A percentile compares a stretch with the other conserved stretches of the same genome.
phyloP scores from a whole-genome alignment of 305 asterid species.

The Withania somnifera region DNA sequence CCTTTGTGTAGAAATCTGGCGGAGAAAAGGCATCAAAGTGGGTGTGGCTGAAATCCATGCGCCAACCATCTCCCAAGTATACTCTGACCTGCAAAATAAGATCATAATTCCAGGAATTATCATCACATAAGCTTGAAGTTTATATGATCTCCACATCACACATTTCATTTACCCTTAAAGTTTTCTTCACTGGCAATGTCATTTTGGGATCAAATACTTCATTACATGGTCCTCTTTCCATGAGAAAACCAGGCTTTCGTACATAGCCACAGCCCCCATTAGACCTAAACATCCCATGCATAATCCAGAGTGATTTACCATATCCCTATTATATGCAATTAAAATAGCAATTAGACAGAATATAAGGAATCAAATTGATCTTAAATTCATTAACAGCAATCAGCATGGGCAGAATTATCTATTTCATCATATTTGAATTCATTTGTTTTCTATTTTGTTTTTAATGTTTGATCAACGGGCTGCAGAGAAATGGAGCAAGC shows the following conservation, averaged over 20 bases:
- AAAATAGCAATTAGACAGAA: neutral
- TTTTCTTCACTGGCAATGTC: conserved; percentile 62
- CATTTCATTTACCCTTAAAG: conserved; percentile 50
- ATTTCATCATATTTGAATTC: neutral
- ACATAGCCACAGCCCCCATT: conserved; percentile 89
- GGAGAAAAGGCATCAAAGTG: conserved; percentile 94
- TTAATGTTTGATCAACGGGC: neutral
- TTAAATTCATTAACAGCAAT: neutral
- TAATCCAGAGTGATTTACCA: conserved; percentile 87
- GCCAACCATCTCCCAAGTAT: conserved; percentile 99
- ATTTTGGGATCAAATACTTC: conserved; percentile 73
- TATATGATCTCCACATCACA: neutral
- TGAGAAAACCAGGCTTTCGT: conserved; percentile 69
- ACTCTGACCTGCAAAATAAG: conserved; percentile 46
- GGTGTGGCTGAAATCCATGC: conserved; percentile 97
- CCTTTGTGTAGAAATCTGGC: conserved; percentile 97
- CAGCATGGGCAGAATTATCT: neutral
- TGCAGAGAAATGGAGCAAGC: neutral
- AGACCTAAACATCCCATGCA: conserved; percentile 89
- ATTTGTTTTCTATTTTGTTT: neutral
- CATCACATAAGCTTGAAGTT: neutral
- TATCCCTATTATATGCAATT: conserved; percentile 45
- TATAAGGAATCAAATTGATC: neutral
- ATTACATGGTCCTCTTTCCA: conserved; percentile 24
- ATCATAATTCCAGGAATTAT: neutral